Evolutionary conservation across 345 rosid species (phyloP).

Genomic region (Hevea brasiliensis): DNA sequence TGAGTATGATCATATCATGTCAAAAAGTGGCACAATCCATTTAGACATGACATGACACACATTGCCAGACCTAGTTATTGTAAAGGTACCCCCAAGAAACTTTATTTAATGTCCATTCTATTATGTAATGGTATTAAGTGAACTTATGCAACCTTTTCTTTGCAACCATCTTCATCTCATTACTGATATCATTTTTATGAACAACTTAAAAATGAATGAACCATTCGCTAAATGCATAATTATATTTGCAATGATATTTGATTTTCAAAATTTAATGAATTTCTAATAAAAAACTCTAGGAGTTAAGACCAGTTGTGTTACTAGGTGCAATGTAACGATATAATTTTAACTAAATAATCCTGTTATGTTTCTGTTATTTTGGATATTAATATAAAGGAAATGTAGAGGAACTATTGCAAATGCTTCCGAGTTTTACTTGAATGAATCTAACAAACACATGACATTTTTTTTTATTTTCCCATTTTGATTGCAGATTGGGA

Average conservation of each 20-base stretch:
- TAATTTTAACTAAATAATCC: neutral
- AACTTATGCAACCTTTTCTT: too few relatives aligned
- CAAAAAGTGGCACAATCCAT: too few relatives aligned
- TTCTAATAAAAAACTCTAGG: too few relatives aligned
- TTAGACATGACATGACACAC: too few relatives aligned
- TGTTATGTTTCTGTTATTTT: neutral
- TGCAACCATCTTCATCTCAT: too few relatives aligned
- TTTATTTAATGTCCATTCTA: too few relatives aligned
- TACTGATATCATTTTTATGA: neutral
- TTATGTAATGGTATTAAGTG: too few relatives aligned
- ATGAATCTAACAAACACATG: neutral
- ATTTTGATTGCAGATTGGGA: slow-evolving; percentile 60
- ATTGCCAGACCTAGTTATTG: too few relatives aligned
- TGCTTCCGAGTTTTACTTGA: neutral
- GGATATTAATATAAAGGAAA: neutral
- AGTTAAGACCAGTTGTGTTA: too few relatives aligned
- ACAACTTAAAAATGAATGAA: neutral
- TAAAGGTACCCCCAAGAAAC: too few relatives aligned
- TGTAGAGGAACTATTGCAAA: neutral
- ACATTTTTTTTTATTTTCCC: neutral
- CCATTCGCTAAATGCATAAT: neutral
- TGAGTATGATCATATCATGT: too few relatives aligned
- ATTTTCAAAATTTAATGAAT: neutral
- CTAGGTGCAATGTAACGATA: too few relatives aligned
- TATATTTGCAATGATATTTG: neutral